A percentile compares a stretch with the other conserved stretches of the same genome.
These are phyloP conservation scores for Neurospora sp. DNA, from an alignment of 495 filamentous ascomycete genomes.

Conservation along the genomic window DNA sequence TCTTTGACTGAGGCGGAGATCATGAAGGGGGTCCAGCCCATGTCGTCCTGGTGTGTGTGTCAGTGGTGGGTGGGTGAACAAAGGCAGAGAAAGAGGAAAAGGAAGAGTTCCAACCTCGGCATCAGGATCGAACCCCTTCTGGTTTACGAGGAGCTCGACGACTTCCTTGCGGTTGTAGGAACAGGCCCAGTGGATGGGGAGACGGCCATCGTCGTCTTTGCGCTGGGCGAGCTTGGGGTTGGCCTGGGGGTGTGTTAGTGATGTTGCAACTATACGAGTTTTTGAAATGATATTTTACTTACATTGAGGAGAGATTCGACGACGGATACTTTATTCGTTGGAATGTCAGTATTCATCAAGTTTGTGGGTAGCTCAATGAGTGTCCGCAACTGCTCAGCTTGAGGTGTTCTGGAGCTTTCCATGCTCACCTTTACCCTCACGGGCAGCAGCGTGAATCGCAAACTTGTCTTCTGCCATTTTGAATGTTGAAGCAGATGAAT, in stretches of 20 bases:
- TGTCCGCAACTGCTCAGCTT: neutral
- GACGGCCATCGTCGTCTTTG: constrained; percentile 80
- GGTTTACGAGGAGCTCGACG: constrained; percentile 56
- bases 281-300: constrained; percentile 11
- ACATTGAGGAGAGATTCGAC: constrained; percentile 75
- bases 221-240: constrained; percentile 65
- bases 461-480: constrained; percentile 43
- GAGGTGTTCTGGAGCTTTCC: neutral
- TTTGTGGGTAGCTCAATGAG: neutral
- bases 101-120: constrained; percentile 34
- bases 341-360: neutral
- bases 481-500: neutral
- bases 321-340: constrained; percentile 35
- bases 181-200: constrained; percentile 91
- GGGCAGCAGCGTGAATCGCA: constrained; percentile 78
- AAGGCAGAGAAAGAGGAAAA: no score
- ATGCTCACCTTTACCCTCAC: constrained; percentile 69
- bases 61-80: no score
- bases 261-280: neutral
- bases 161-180: constrained; percentile 75
- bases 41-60: constrained; percentile 47
- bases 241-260: constrained; percentile 39
- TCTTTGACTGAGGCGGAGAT: constrained; percentile 76
- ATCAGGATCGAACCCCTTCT: constrained; percentile 76
- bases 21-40: constrained; percentile 93